These are phyloP conservation scores for Torulaspora franciscae DNA, from an alignment of 805 yeast genomes.

Conservation along the genomic window DNA sequence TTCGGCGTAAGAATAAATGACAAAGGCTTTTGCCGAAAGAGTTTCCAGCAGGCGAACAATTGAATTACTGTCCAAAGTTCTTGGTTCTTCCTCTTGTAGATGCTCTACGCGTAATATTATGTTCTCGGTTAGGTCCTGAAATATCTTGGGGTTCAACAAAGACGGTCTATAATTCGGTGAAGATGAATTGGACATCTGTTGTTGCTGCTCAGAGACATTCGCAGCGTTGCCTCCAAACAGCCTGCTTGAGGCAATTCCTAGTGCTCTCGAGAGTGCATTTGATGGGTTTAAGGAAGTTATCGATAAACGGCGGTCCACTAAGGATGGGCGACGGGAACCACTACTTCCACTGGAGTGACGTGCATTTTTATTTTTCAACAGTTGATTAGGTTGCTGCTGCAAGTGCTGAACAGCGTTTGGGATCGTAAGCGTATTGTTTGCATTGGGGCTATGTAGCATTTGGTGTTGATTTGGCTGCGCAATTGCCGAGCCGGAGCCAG, in stretches of 20 bases:
- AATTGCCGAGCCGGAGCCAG: constrained; percentile 13
- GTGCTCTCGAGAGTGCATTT: constrained; percentile 81
- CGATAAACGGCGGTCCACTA: constrained; percentile 59
- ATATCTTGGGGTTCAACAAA: constrained; percentile 27
- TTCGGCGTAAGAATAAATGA: constrained; percentile 82
- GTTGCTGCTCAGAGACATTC: constrained; percentile 23
- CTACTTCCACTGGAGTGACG: constrained; percentile 43
- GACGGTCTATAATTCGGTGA: constrained; percentile 26
- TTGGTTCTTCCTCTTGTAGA: constrained; percentile 11
- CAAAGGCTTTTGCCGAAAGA: constrained; percentile 85
- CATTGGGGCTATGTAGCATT: constrained; percentile 5
- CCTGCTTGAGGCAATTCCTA: constrained; percentile 82
- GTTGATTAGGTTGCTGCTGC: constrained; percentile 13
- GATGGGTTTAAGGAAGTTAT: constrained; percentile 70
- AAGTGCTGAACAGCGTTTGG: constrained; percentile 9
- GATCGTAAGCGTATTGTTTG: constrained; percentile 27
- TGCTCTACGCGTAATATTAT: constrained; percentile 29
- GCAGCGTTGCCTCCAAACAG: constrained; percentile 54
- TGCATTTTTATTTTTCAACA: constrained; percentile 12
- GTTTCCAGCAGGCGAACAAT: constrained; percentile 54
- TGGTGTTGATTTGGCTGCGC: constrained; percentile 14
- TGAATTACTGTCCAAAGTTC: constrained; percentile 18
- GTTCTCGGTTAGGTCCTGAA: constrained; percentile 33
- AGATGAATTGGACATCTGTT: constrained; percentile 20
- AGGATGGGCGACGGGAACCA: constrained; percentile 53